Evolutionary conservation across 2,329 filamentous ascomycete genomes (phyloP), one percentile per base, ranked within the genome.

Genomic region (Diaporthe sp.): DNA sequence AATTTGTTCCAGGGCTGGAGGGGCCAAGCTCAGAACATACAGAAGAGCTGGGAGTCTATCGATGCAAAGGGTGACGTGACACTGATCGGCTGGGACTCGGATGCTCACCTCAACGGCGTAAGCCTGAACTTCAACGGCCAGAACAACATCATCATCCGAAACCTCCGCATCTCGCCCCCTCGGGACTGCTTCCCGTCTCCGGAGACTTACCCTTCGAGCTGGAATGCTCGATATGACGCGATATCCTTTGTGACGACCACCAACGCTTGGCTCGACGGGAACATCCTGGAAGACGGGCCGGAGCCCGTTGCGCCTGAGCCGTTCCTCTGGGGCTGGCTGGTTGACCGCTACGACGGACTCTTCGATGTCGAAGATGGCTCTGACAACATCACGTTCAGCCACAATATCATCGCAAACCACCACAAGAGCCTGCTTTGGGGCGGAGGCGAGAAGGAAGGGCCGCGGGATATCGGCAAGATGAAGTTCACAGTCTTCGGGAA

Each of bases 401-500:
- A 72, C 55, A 72, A 72, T 17, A 72, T 72, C 42, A 61, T 72
- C 69, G 69, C 69, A 9, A 72, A 72, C 58, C 69, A 72, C 57
- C 69, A 72, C 57, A 72, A 72, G 55, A 61, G 55, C 22, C 25
- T 72, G 7, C 55, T 72, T 3, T 72, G 69, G 69, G 69, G 69
- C 2, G 69, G 69, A 5, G 69, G 69, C 22, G 69, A 72, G 58
- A 72, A 72, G n/a, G 69, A 72, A 8, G 69, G 55, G 8, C 37
- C 55, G 2, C 69, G 69, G 15, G 69, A 72, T 8, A 72, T 72
- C 15, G 69, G 69, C n/a, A 61, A 53, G 44, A 72, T 72, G 69
- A 59, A 31, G 6, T 72, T 72, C 57, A 72, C 69, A 2, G 69
- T 72, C 17, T 72, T 72, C 15, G 69, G 42, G 2, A 72, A 72